Evolutionary conservation across 768 basidiomycete genomes (phyloP).

Genomic region (Trametes villosa): DNA sequence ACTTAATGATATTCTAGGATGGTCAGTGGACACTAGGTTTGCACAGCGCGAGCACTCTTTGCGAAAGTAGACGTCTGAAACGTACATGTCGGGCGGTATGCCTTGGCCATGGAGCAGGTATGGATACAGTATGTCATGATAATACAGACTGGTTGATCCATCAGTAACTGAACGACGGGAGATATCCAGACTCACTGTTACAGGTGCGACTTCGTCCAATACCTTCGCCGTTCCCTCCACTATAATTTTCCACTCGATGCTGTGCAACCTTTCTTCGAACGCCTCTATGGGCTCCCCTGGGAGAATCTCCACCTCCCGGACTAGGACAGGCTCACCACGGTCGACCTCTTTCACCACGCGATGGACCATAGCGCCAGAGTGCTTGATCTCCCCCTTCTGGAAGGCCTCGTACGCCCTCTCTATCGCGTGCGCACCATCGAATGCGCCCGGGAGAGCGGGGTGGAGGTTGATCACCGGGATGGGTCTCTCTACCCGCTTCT

Average conservation of each 20-base stretch:
- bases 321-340: constrained; percentile 84
- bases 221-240: constrained; percentile 82
- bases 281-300: constrained; percentile 72
- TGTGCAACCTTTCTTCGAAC: constrained; percentile 80
- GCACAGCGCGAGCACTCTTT: too few relatives aligned
- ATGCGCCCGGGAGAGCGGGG: constrained; percentile 94
- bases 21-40: too few relatives aligned
- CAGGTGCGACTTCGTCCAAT: constrained; percentile 54
- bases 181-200: constrained; percentile 3
- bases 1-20: too few relatives aligned
- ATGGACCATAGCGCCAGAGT: constrained; percentile 92
- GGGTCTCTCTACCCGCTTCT: constrained; percentile 36
- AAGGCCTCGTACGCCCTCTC: constrained; percentile 90
- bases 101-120: neutral
- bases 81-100: too few relatives aligned
- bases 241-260: constrained; percentile 87
- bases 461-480: constrained; percentile 96
- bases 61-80: too few relatives aligned
- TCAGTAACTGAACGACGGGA: neutral
- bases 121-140: constrained; percentile 6
- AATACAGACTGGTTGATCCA: constrained; percentile 3
- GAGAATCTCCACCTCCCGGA: constrained; percentile 74
- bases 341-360: constrained; percentile 93
- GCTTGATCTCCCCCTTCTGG: constrained; percentile 74
- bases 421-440: constrained; percentile 93